Evolutionary conservation across 2,329 filamentous ascomycete genomes (phyloP).

Genomic region (Neopestalotiopsis clavispora): DNA sequence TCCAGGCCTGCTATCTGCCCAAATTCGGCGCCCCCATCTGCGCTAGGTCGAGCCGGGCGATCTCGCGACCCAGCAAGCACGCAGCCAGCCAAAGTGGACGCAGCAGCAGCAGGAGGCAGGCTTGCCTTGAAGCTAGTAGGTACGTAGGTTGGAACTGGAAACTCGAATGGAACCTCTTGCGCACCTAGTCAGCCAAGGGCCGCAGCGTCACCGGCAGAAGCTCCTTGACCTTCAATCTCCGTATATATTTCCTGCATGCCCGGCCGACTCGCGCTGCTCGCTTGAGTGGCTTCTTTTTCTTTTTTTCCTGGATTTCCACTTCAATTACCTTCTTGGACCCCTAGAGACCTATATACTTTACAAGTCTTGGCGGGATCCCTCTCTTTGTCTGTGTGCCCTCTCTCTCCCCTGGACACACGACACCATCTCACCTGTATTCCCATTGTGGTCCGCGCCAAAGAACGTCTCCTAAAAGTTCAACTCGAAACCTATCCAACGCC

Average conservation of each 20-base stretch:
- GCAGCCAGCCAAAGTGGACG: too few species aligned
- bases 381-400: not conserved
- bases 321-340: not conserved
- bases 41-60: conserved; percentile 12
- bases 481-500: conserved; percentile 12
- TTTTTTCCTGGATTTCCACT: not conserved
- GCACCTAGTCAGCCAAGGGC: not conserved
- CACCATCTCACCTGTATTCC: not conserved
- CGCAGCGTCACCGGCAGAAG: conserved; percentile 7
- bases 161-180: not conserved
- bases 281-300: not conserved
- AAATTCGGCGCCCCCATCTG: conserved; percentile 17
- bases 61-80: conserved; percentile 10
- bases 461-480: not conserved
- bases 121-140: not conserved
- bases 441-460: not conserved
- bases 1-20: conserved; percentile 18
- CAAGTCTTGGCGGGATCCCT: not conserved
- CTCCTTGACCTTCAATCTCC: not conserved
- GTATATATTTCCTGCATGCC: conserved; percentile 11
- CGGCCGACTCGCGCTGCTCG: conserved; percentile 3
- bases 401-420: not conserved
- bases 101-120: not conserved
- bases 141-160: not conserved
- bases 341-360: not conserved